Base-by-base conservation (phyloP, 2,329 filamentous ascomycete genomes). In the Chaetomiaceae sp. region DNA sequence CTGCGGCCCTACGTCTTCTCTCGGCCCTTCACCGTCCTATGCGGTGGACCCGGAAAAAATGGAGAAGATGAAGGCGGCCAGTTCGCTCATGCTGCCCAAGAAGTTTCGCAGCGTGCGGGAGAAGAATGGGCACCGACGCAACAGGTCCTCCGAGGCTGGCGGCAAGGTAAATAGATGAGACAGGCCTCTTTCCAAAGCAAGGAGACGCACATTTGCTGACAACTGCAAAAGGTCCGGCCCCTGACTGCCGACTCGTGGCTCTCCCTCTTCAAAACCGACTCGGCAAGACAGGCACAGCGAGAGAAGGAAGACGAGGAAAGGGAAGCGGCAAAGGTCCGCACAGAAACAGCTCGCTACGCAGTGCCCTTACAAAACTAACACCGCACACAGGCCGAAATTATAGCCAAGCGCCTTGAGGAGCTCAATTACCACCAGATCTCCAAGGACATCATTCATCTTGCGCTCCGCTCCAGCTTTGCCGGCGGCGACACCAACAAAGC, bases 101-200 rank as follows among this genome's bases (percentile, higher is more conserved):
- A 82, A 85, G 62, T 83, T 89, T 65, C 80, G 87, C 54, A 87
- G 81, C 67, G 75, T 85, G 59, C 80, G 85, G 58, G 86, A 88
- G 62, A 89, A 80, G 69, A 75, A 74, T 66, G 73, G 70, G 33
- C 76, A 81, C 58, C 72, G 71, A 51, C 75, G 78, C 53, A 75
- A 73, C 61, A 81, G 77, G 60, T 82, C 79, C 41, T 72, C 73
- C 17, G 77, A 82, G 49, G 73, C 76, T 20, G 66, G 70, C 20
- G 73, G 72, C 55, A 82, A 78, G 73, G 79, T 80, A 68, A 53
- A 66, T 60, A 48, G 39, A 49, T 5, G 14, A 12, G 7, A 33
- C 12, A 8, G 8, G 3, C 30, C 30, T 14, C 37, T 31, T 48
- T n/a, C 45, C 19, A 21, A 13, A n/a, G 12, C 27, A n/a, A 38